Base-by-base conservation (phyloP, 306 rosid genomes). In the Glycine soja region DNA sequence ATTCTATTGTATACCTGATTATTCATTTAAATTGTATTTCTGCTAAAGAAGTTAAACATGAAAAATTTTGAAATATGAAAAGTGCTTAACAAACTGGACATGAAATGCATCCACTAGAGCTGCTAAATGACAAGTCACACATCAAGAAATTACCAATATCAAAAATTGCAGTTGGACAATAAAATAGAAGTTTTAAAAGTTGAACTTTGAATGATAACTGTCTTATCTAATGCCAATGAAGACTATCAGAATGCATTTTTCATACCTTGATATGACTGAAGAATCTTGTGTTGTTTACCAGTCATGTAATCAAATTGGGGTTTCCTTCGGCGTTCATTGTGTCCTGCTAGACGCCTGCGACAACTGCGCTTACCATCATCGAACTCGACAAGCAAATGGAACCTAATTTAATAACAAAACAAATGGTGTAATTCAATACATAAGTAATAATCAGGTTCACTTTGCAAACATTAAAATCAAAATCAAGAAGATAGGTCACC, bases 311-410 rank as follows among this genome's bases (percentile, higher is more conserved):
- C 89, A 63, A 79, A 76, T 58, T 85, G 95, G 70, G 93, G 90
- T 81, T 90, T 93, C 87, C 97, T 88, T 73, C 97, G 84, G 30
- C 97, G 96, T 74, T 91, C 88, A 80, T 93, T 93, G 74, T 93
- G 97, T 80, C 96, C 97, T 11, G 96, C 97, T 54, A 93, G 86
- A 82, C 96, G 97, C 77, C 93, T 89, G 40, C 97, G 94, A 79
- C 97, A 93, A 71, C 97, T 93, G 74, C 96, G 97, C 90, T 91
- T 93, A 36, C 86, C 91, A 63, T 88, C 92, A 65, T 93, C 97
- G 46, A 93, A 93, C 81, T 91, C 97, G 45, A 84, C 84, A 19
- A 93, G 91, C 86, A 88, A 70, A 85, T 93, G 97, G 82, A 93
- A 93, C 88, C 97, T 93, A 81, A 83, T 81, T 68, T 43, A 36